Conservation (phyloP, 2,329 filamentous ascomycete genomes). For the Cladorrhinum sp. region DNA sequence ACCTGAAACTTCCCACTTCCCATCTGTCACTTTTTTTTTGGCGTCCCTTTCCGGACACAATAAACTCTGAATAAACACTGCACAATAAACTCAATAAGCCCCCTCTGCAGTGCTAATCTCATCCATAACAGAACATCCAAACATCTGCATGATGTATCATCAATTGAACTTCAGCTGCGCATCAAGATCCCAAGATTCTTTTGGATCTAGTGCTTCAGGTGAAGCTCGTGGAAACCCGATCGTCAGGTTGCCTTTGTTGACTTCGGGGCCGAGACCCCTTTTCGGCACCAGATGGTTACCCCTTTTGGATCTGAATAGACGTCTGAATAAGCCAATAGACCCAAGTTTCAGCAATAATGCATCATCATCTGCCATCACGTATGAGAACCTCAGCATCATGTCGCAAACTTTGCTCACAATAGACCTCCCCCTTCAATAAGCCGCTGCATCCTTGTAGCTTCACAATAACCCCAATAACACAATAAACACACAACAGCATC, state of each 20-base stretch:
- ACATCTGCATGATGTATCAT: background rate
- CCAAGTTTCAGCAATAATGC: constrained; percentile 5
- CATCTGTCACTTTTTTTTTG: background rate
- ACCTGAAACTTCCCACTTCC: background rate
- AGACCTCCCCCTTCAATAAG: background rate
- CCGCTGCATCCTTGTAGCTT: background rate
- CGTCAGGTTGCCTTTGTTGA: constrained; percentile 16
- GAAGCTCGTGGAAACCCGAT: background rate
- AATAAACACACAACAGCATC: background rate
- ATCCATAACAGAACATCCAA: background rate
- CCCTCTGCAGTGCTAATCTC: background rate
- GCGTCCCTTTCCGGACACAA: background rate
- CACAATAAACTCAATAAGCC: background rate
- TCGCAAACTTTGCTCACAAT: background rate
- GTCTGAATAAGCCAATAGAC: constrained; percentile 26
- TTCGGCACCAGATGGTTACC: constrained; percentile 21
- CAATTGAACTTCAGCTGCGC: background rate
- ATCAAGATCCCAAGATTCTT: background rate
- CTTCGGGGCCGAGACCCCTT: constrained; percentile 10
- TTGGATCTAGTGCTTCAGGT: background rate
- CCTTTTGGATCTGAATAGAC: constrained; percentile 35
- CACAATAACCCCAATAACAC: constrained; percentile 3
- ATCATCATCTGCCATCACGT: constrained; percentile 5
- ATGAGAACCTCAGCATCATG: constrained; percentile 7
- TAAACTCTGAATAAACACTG: background rate